Base-by-base conservation (phyloP, 768 basidiomycete genomes). In the Chlorophyllum brunneum region DNA sequence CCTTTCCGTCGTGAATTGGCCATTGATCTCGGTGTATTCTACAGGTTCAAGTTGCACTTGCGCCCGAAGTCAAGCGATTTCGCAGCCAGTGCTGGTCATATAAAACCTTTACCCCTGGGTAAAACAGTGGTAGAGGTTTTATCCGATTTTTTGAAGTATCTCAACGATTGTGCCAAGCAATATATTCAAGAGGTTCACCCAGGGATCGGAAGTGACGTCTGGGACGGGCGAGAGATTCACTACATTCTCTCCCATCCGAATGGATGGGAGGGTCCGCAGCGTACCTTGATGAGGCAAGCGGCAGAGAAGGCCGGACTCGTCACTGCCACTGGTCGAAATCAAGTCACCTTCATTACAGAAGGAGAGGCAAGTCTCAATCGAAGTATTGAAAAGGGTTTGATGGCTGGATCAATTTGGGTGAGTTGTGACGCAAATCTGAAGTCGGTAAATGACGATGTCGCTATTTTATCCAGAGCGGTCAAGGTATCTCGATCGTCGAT, bases 261-360 rank as follows among this genome's bases (percentile, higher is more conserved):
- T 56, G 82, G 79, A 0, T 84, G 82, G 82, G 82, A 76, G 49
- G 78, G 78, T 2, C 61, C 60, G 0, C 82, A 85, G 52, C 82
- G 83, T 55, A 63, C 60, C 10, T 66, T 72, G 58, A 78, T 84
- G 67, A 72, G 81, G 2, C 60, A 63, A 18, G 82, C 82, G 0
- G 80, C 79, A 0, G 62, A 74, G 7, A 51, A 64, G 18, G 83
- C 78, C 0, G 78, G 79, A 5, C 69, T 85, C n/a, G 64, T 84
- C 8, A 61, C 71, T 0, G 49, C 60, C 3, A 67, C 67, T 7
- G 73, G 69, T 0, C 70, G 67, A 16, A 61, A 65, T 4, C 73
- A 78, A 0, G 55, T 83, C 2, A 73, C 73, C 8, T 75, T 83
- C 47, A 70, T 83, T 23, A 82, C 80, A 0, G 81, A 83, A 56